These are phyloP conservation scores for Fusarium concolor DNA, from an alignment of 2,329 filamentous ascomycete genomes.

Conservation along the genomic window DNA sequence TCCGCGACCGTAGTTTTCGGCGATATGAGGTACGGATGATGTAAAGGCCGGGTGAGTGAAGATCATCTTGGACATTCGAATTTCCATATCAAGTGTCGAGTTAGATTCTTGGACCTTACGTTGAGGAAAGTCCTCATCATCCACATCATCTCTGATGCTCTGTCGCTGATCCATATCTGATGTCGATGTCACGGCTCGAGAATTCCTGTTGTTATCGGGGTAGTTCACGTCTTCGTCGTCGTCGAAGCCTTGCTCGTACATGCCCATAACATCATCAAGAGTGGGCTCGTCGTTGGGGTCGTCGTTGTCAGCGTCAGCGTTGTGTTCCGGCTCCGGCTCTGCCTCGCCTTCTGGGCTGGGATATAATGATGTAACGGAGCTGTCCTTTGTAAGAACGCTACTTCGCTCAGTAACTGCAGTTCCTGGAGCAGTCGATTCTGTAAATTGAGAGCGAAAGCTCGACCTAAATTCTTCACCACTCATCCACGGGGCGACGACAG, in stretches of 20 bases:
- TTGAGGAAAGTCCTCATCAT: constrained; percentile 38
- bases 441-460: constrained; percentile 68
- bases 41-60: constrained; percentile 55
- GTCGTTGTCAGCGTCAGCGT: constrained; percentile 44
- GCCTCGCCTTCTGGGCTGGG: constrained; percentile 35
- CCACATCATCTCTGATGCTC: constrained; percentile 19
- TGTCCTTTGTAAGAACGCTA: constrained; percentile 83
- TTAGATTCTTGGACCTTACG: constrained; percentile 34
- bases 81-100: constrained; percentile 54
- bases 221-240: constrained; percentile 55
- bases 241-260: constrained; percentile 73
- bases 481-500: constrained; percentile 60
- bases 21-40: constrained; percentile 55
- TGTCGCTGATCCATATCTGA: constrained; percentile 49
- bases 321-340: constrained; percentile 50
- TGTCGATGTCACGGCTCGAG: constrained; percentile 51
- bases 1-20: constrained; percentile 46
- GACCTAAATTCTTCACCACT: constrained; percentile 65
- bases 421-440: constrained; percentile 68
- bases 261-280: constrained; percentile 76
- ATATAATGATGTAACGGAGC: constrained; percentile 74
- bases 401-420: constrained; percentile 80
- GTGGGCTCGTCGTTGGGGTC: constrained; percentile 65
- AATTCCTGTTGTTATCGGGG: constrained; percentile 35
- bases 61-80: constrained; percentile 55